Conservation (phyloP, 2,329 filamentous ascomycete genomes). For the Waltergamsia citrina region DNA sequence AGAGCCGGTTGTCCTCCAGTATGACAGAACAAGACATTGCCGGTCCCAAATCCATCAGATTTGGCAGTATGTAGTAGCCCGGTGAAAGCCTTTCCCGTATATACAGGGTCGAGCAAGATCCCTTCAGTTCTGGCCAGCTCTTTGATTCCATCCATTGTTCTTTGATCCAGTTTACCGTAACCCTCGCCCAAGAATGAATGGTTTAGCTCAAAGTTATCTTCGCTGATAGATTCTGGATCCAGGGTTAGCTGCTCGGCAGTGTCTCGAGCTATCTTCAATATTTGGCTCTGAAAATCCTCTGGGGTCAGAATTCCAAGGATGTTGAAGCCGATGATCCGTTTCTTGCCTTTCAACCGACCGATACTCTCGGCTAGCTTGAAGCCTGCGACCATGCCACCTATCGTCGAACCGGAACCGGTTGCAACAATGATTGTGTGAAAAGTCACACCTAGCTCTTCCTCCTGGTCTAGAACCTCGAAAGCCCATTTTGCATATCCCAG, state of each 20-base stretch:
- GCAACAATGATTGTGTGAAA: slow-evolving; percentile 54
- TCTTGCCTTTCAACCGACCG: slow-evolving; percentile 8
- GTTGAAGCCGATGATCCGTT: slow-evolving; percentile 6
- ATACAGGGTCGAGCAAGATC: slow-evolving; percentile 5
- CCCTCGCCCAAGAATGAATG: slow-evolving; percentile 1
- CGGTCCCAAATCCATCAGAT: neutral
- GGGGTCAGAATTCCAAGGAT: slow-evolving; percentile 2
- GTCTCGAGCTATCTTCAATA: slow-evolving; percentile 4
- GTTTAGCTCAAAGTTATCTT: slow-evolving; percentile 7
- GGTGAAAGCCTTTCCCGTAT: slow-evolving; percentile 8
- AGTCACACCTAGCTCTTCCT: slow-evolving; percentile 41
- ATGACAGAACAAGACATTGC: neutral
- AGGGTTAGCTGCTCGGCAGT: slow-evolving; percentile 4
- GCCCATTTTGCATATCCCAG: slow-evolving; percentile 58
- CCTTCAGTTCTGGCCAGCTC: slow-evolving; percentile 6
- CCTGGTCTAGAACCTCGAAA: slow-evolving; percentile 51
- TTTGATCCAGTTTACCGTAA: slow-evolving; percentile 7
- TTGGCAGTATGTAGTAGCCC: slow-evolving; percentile 6
- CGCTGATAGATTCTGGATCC: slow-evolving; percentile 1
- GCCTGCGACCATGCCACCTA: slow-evolving; percentile 57
- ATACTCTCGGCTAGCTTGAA: slow-evolving; percentile 46
- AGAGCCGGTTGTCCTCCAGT: neutral
- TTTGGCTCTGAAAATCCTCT: neutral
- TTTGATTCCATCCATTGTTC: slow-evolving; percentile 5
- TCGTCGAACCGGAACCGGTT: slow-evolving; percentile 53